phyloP scores from a whole-genome alignment of 2,329 filamentous ascomycete species.

The Aspergillus tamarii region DNA sequence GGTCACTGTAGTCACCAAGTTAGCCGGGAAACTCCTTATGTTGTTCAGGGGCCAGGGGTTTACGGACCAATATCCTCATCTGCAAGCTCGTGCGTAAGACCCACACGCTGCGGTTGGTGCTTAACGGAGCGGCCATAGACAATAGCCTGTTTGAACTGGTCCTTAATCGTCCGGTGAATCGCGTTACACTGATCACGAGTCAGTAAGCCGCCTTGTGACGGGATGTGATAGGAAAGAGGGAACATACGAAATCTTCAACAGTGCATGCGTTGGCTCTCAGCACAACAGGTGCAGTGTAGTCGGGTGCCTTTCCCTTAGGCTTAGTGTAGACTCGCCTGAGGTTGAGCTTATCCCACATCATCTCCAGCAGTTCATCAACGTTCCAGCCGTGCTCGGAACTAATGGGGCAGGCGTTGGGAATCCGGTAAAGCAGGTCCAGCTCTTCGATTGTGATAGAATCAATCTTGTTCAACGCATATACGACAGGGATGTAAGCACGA shows the following conservation, averaged over 20 bases:
- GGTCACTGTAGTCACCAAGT: conserved; percentile 52
- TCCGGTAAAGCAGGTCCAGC: conserved; percentile 91
- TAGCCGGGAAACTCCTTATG: conserved; percentile 22
- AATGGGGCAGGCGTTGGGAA: conserved; percentile 95
- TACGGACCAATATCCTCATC: conserved; percentile 94
- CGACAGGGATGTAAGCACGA: conserved; percentile 96
- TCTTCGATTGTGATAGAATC: conserved; percentile 98
- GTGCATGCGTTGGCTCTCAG: conserved; percentile 80
- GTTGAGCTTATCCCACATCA: conserved; percentile 97
- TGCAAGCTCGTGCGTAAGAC: conserved; percentile 83
- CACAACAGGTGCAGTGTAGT: conserved; percentile 91
- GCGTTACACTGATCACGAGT: conserved; percentile 75
- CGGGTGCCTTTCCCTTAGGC: conserved; percentile 91
- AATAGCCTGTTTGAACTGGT: conserved; percentile 92
- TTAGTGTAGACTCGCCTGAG: conserved; percentile 95
- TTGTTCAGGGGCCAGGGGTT: conserved; percentile 1
- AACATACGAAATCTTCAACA: conserved; percentile 92
- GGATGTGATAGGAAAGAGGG: conserved; percentile 8
- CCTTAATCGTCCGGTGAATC: conserved; percentile 94
- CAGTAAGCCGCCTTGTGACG: conserved; percentile 29
- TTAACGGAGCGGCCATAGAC: conserved; percentile 98
- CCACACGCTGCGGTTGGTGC: conserved; percentile 96
- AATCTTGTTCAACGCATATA: conserved; percentile 99
- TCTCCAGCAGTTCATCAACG: conserved; percentile 91
- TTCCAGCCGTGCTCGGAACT: conserved; percentile 99